Evolutionary conservation across 495 filamentous ascomycete genomes (phyloP), one percentile per base, ranked within the genome.

Genomic region (Xylaria bambusicola): DNA sequence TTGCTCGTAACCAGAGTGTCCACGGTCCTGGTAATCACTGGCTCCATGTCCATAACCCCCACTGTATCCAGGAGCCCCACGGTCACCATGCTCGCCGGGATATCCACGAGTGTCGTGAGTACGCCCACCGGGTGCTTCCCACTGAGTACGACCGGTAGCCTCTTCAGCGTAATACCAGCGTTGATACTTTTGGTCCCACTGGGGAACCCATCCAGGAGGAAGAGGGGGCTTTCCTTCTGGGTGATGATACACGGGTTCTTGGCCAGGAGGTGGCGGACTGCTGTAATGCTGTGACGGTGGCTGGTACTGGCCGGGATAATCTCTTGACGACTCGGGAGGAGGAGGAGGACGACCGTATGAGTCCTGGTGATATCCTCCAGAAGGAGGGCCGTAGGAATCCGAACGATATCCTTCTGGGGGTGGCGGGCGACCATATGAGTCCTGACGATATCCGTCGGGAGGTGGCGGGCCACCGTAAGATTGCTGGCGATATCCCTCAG

Each of bases 91-190:
- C n/a, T 63, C 67, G 15, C 62, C 62, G 20, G 44, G 23, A 2
- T 47, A 56, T 17, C 41, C 53, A 27, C 53, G 53, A 31, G 17
- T 48, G 18, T 48, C 53, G 6, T 9, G 24, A 42, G 23, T 36
- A 17, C 53, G 53, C 17, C 20, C 41, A 20, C 74, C 75, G 4
- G 84, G 84, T 0, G 73, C 71, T 58, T 86, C 84, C 82, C 84
- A 89, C 61, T 85, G 82, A 0, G 83, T 75, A 53, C 81, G 80
- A 36, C 84, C 84, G 9, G 81, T 86, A 33, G 80, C 68, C 40
- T 82, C 72, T 56, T 88, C 82, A 41, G 83, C 73, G 64, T 80
- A 88, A 73, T 82, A 85, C 68, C 81, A 87, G 53, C 82, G 82
- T 52, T 84, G 80, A 42, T 73, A 67, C 40, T 71, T 74, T 40